Base-by-base conservation (phyloP, 768 basidiomycete genomes). In the Kwoniella sp. region DNA sequence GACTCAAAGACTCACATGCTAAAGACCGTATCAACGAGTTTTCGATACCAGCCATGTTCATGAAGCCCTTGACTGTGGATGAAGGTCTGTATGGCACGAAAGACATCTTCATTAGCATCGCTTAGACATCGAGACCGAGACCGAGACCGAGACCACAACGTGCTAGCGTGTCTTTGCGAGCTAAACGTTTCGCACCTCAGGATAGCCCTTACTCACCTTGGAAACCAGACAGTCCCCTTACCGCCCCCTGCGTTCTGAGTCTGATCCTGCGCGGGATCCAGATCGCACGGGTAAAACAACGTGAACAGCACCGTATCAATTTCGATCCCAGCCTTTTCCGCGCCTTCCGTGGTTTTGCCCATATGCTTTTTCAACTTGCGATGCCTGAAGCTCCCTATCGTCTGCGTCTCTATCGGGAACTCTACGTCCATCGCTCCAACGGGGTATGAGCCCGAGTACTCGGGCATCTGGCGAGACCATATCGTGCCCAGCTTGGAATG, bases 261-360 rank as follows among this genome's bases (percentile, higher is more conserved):
- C 41, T 20, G 41, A 20, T 45, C 17, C 41, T 45, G 41, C 41
- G 4, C 41, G 4, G 8, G 15, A 9, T 48, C 54, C 28, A 47
- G 22, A 3, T 63, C 28, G 30, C 66, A 68, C n/a, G 66, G 66
- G 34, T 68, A 68, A 50, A 68, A 68, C 30, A 68, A 37, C 31
- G 55, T 58, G 57, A 68, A 68, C 20, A 68, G 31, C 23, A 68
- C 66, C 20, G 61, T 63, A 55, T 63, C 61, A 29, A 68, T 68
- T 52, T 68, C 66, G 31, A 68, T 62, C 7, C 66, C 66, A 11
- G 61, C 66, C 11, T 48, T 34, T 29, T 34, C 54, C 2, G 20
- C 29, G 26, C 41, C 45, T 17, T 7, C 41, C 20, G 41, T 45
- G 41, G 11, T 17, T 17, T 45, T 45, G 11, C 17, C 20, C 41